Evolutionary conservation across 441 rosid genomes (phyloP), one percentile per base, ranked within the genome.

Genomic region (Erodium texanum): DNA sequence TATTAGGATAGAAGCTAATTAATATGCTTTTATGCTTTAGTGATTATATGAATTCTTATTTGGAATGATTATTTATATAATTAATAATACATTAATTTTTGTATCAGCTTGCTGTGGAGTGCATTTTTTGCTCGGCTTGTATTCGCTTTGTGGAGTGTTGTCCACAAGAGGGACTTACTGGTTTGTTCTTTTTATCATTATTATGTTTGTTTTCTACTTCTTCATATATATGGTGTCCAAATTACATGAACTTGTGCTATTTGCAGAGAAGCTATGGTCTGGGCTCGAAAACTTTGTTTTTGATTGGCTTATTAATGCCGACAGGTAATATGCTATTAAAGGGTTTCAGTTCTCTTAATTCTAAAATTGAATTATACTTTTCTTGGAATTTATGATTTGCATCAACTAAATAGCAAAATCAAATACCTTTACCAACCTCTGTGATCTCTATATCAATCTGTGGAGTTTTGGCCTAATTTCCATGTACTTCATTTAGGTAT

Each of bases 121-220:
- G 99, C 83, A 92, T 95, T 73, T 95, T 95, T 87, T 95, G 99
- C 85, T 95, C 97, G 62, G 99, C 99, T 34, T 95, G 99, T 72
- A 95, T 95, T 77, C 97, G 99, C 67, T 95, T 95, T 76, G 98
- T 84, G 75, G 98, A 95, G 80, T 92, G 98, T 82, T 95, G 99
- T 79, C 99, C 99, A 24, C 96, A 88, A 79, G 99, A 95, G 82
- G 99, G 98, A 64, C 93, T 95, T 69, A 95, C 96, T 69, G 99
- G 99, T 90, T 73, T 76, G 87, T 74, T 81, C 72, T 62, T 75
- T 75, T 11, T 48, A 12, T 12, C 75, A 45, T 45, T 71, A 54
- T 69, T 58, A 27, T 64, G 63, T 71, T 72, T 64, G n/a, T n/a
- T n/a, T n/a, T n/a, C n/a, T n/a, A n/a, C n/a, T n/a, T n/a, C n/a